Percentiles rank a stretch among this genome's conserved stretches.
These are phyloP conservation scores for Ascochyta rabiei DNA, from an alignment of 2,329 filamentous ascomycete species.

Conservation along the genomic window DNA sequence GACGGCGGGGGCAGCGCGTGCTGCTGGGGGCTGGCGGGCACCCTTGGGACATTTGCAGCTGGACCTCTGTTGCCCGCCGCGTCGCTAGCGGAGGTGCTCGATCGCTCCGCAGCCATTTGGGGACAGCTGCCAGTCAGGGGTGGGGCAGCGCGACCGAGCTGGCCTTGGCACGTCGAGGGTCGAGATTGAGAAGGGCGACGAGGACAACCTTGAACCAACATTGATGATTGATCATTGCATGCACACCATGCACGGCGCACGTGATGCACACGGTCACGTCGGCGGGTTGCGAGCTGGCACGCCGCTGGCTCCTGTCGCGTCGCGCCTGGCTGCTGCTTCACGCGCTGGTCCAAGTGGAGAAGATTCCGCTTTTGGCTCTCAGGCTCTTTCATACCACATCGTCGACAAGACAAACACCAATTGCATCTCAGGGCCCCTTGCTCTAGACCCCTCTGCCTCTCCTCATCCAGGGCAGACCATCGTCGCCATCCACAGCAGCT, in stretches of 20 bases:
- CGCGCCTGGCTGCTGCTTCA: background rate
- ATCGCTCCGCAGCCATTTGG: constrained; percentile 13
- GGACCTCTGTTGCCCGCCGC: constrained; percentile 1
- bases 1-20: constrained; percentile 27
- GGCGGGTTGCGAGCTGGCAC: too few species aligned
- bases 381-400: constrained; percentile 3
- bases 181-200: background rate
- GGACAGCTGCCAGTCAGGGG: constrained; percentile 7
- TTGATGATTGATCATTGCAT: constrained; percentile 4
- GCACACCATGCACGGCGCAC: background rate
- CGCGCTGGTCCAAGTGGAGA: constrained; percentile 1
- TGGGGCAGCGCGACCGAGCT: constrained; percentile 5
- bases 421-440: background rate
- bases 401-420: too few species aligned
- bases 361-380: constrained; percentile 7
- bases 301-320: constrained; percentile 6
- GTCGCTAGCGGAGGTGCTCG: constrained; percentile 12
- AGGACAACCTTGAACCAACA: too few species aligned
- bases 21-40: constrained; percentile 3
- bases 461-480: background rate
- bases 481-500: background rate
- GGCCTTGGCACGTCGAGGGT: background rate
- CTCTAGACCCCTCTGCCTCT: background rate
- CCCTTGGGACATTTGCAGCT: background rate
- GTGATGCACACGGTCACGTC: too few species aligned